Percentiles rank a stretch among this genome's conserved stretches.
Evolutionary conservation across 2,329 filamentous ascomycete species (phyloP).

Genomic region (Helicocarpus griseus): DNA sequence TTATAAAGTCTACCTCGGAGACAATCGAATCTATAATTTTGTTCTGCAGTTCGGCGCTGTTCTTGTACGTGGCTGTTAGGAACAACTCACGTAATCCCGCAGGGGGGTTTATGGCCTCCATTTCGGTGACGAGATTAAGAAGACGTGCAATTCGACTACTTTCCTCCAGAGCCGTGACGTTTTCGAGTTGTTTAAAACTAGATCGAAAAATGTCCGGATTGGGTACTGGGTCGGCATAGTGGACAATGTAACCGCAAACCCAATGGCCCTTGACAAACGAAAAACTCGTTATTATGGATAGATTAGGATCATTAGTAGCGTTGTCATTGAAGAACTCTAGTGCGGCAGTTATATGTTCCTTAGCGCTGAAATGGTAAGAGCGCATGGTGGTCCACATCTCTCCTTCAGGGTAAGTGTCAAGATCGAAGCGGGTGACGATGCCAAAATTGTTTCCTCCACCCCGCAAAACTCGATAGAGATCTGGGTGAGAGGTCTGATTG

Average conservation of each 20-base stretch:
- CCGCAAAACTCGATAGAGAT: conserved; percentile 43
- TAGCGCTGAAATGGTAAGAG: background rate
- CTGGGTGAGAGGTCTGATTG: conserved; percentile 30
- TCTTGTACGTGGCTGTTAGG: background rate
- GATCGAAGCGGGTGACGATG: conserved; percentile 7
- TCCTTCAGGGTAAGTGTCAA: background rate
- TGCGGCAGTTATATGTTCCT: background rate
- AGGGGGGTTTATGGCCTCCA: background rate
- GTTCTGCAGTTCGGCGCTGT: background rate
- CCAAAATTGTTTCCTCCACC: conserved; percentile 48
- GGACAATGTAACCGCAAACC: background rate
- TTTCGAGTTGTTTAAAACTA: background rate
- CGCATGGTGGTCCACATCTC: background rate
- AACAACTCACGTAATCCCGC: background rate
- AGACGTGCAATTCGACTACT: background rate
- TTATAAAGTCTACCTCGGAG: background rate
- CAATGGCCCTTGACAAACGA: background rate
- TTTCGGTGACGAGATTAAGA: background rate
- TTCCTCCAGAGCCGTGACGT: background rate
- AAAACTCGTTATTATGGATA: background rate
- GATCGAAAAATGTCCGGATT: background rate
- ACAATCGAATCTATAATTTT: background rate
- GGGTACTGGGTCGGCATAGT: background rate
- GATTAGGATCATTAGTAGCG: background rate
- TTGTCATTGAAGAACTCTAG: background rate